Conservation (phyloP, 352 stramenopile species). For the Globisporangium apiculatum region DNA sequence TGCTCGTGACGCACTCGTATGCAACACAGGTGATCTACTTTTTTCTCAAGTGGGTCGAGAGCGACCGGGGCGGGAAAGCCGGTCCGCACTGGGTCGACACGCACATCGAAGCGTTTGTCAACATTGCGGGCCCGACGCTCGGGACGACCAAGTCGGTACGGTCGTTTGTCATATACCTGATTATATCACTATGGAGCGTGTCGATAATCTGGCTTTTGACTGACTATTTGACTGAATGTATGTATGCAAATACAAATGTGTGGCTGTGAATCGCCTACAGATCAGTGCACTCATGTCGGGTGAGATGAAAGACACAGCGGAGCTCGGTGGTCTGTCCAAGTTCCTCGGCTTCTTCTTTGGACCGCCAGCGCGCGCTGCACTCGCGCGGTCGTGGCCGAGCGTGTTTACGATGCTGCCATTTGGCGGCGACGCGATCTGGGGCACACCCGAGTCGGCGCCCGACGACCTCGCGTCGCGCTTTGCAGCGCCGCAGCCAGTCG, state of each 20-base stretch:
- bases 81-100: constrained; percentile 91
- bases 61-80: constrained; percentile 68
- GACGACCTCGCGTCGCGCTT: constrained; percentile 64
- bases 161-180: neutral
- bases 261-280: neutral
- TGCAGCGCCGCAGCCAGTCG: constrained; percentile 24
- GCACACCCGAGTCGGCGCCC: constrained; percentile 33
- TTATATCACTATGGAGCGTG: too few relatives aligned
- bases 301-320: constrained; percentile 93
- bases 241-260: neutral
- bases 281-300: constrained; percentile 90
- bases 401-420: constrained; percentile 92
- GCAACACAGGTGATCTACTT: constrained; percentile 89
- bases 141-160: constrained; percentile 84
- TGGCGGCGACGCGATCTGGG: constrained; percentile 89
- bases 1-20: constrained; percentile 92
- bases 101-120: constrained; percentile 89
- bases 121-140: constrained; percentile 92
- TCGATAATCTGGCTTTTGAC: too few relatives aligned
- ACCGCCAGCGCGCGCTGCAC: constrained; percentile 35
- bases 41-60: constrained; percentile 95
- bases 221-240: neutral
- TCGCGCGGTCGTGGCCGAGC: constrained; percentile 71
- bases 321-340: constrained; percentile 82
- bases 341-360: constrained; percentile 82